Base-by-base conservation (phyloP, 192 early-diverging fungal genomes). In the Endogone sp. region DNA sequence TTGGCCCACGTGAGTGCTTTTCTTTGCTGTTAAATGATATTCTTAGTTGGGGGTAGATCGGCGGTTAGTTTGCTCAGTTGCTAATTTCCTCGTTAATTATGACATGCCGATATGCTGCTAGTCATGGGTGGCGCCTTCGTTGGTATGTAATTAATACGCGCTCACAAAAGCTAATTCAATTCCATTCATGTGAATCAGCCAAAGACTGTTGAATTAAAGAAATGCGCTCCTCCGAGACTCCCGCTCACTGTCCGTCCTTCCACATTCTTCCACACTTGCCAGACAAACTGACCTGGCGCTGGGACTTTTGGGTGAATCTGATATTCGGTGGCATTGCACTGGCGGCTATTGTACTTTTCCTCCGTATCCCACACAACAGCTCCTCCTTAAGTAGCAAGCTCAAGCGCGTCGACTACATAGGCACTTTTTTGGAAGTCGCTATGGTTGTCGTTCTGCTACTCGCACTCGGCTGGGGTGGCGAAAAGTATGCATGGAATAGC, bases 271-370 rank as follows among this genome's bases (percentile, higher is more conserved):
- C n/a, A n/a, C n/a, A n/a, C n/a, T n/a, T n/a, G n/a, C n/a, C 16
- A 0, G 89, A 91, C 26, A 75, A 86, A 61, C 65, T 83, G 8
- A 81, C 79, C 3, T 92, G 91, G 91, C 81, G 85, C n/a, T 92
- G 89, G 89, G 84, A 81, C 20, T 92, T 91, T 72, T 91, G 82
- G 75, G 37, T 49, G 37, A 49, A 49, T 6, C 16, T 49, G 16
- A 49, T 49, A 49, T 49, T n/a, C 37, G 37, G 9, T 49, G 37
- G 0, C 6, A 11, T 49, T 81, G 86, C 62, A 83, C 75, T 64
- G 56, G 83, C 44, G 79, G 79, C 2, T 72, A 84, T 4, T 79
- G 74, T 16, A 74, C 71, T 1, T 29, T 84, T 11, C 74, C 24
- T 78, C 28, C 68, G 83, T 31, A 79, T 81, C 37, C n/a, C 23